Conservation (phyloP, 2,329 filamentous ascomycete species). For the Colletotrichum kahawae region DNA sequence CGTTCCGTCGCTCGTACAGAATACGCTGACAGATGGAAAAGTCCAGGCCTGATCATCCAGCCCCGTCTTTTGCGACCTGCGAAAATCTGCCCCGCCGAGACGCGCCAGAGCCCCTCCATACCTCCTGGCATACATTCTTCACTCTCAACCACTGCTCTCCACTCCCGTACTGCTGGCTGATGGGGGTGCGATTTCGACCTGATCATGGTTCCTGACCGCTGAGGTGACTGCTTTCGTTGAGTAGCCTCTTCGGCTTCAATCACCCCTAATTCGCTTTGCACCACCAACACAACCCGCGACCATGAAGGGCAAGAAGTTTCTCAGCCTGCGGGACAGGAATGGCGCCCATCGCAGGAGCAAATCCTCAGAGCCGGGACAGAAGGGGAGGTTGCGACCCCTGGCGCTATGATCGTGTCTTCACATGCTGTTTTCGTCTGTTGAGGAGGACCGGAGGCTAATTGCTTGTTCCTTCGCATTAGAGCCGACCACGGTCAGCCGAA, state of each 20-base stretch:
- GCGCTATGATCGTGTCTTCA: slow-evolving; percentile 1
- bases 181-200: slow-evolving; percentile 15
- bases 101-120: slow-evolving; percentile 20
- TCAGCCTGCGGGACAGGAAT: slow-evolving; percentile 73
- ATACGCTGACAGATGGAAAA: not conserved
- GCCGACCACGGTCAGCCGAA: slow-evolving; percentile 59
- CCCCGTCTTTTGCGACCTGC: slow-evolving; percentile 20
- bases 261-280: not conserved
- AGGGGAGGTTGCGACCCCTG: slow-evolving; percentile 42
- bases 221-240: slow-evolving; percentile 6
- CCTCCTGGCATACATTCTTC: slow-evolving; percentile 17
- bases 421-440: not conserved
- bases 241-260: slow-evolving; percentile 3
- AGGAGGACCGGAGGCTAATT: not conserved
- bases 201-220: slow-evolving; percentile 14
- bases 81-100: slow-evolving; percentile 21
- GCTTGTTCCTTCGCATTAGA: slow-evolving; percentile 35
- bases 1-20: not conserved
- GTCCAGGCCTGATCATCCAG: slow-evolving; percentile 6
- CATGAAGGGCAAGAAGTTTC: slow-evolving; percentile 70
- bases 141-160: slow-evolving; percentile 5
- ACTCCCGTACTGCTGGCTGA: slow-evolving; percentile 18
- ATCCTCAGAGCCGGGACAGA: slow-evolving; percentile 58
- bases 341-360: slow-evolving; percentile 57
- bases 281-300: slow-evolving; percentile 26